Evolutionary conservation across 176 grass and related monocot species (phyloP), one percentile per base, ranked within the genome.

Genomic region (Phoenix dactylifera): DNA sequence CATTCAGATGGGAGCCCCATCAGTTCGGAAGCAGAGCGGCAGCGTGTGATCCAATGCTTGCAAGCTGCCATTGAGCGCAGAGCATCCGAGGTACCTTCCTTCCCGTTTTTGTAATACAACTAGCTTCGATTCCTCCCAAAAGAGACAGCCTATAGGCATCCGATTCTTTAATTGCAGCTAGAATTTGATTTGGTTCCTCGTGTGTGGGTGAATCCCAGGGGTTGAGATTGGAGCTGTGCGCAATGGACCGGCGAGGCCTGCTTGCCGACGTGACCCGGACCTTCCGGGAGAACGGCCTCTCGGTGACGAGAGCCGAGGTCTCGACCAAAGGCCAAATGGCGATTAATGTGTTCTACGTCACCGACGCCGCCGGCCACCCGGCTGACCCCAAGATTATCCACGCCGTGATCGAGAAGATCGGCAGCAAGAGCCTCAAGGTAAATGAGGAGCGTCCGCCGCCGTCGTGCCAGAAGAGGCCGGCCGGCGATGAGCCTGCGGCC

Each of bases 241-340:
- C 75, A 25, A 25, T 61, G 18, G 87, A 97, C 60, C 84, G 81
- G 12, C 65, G 69, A 22, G 87, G 92, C 7, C 79, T 97, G 72
- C 92, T 97, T 17, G 87, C 92, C 16, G 69, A 97, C 30, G 92
- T 97, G 44, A 97, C 92, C 16, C 84, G 87, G 1, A 80, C 80
- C 28, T 97, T 97, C 83, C 57, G 84, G 24, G 87, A 91, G 85
- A 88, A 91, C 52, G 75, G 92, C 56, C 88, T 97, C 72, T 86
- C 82, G 3, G 86, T 97, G 14, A 85, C 75, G 26, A 80, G 77
- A 55, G 87, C 87, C 14, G 92, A 97, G 72, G 86, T 97, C 62
- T 72, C 76, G 10, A 97, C 92, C 61, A 52, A 72, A 62, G 84
- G 20, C 26, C 78, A 90, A 64, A 82, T 66, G 78, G 92, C 92